Evolutionary conservation across 2,329 filamentous ascomycete genomes (phyloP).

Genomic region (Colletotrichum gigasporum): DNA sequence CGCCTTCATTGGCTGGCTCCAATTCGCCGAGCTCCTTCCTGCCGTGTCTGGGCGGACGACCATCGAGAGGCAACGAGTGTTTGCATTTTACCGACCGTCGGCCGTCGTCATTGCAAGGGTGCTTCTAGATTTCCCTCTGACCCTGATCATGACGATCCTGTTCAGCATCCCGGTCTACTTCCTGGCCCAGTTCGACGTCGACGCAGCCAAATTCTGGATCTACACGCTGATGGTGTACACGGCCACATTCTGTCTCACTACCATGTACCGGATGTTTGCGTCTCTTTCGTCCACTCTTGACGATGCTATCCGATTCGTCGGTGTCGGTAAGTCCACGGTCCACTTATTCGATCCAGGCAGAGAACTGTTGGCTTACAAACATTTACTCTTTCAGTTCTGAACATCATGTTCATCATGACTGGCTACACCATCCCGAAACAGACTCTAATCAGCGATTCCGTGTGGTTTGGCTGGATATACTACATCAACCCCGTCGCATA

Average conservation of each 20-base stretch:
- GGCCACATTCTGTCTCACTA: constrained; percentile 25
- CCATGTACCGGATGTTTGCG: constrained; percentile 50
- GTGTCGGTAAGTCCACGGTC: constrained; percentile 5
- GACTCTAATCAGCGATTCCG: constrained; percentile 65
- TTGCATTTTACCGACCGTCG: constrained; percentile 31
- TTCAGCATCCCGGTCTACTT: constrained; percentile 28
- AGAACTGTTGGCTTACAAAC: neutral
- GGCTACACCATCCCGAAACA: constrained; percentile 70
- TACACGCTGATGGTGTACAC: constrained; percentile 27
- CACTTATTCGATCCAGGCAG: constrained; percentile 37
- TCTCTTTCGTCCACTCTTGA: constrained; percentile 68
- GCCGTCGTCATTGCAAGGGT: constrained; percentile 24
- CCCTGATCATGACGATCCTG: constrained; percentile 23
- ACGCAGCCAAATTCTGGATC: constrained; percentile 31
- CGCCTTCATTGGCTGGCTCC: constrained; percentile 32
- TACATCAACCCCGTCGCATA: constrained; percentile 74
- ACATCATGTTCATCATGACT: constrained; percentile 73
- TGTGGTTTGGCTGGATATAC: constrained; percentile 76
- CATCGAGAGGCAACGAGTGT: constrained; percentile 24
- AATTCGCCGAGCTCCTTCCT: constrained; percentile 27
- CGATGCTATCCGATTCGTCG: constrained; percentile 62
- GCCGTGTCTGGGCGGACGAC: constrained; percentile 23
- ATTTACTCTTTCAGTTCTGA: constrained; percentile 52
- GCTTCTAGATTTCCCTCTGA: constrained; percentile 20
- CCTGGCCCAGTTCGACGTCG: constrained; percentile 21